phyloP scores from a whole-genome alignment of 495 filamentous ascomycete genomes.

The Daldinia vernicosa region DNA sequence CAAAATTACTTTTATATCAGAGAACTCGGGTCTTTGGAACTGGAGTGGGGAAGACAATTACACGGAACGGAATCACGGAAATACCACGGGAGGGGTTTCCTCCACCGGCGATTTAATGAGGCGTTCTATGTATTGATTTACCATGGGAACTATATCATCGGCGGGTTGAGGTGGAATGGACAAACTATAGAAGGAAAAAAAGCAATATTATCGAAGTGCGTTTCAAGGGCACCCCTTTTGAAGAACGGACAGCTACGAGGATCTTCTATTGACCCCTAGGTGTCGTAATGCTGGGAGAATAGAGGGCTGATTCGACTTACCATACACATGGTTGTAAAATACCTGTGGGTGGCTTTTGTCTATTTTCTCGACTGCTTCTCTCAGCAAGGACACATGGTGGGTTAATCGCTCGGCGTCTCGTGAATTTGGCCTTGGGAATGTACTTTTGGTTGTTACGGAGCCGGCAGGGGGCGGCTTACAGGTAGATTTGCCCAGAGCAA shows the following conservation, averaged over 20 bases:
- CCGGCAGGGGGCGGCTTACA: conserved; percentile 11
- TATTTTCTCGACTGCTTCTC: neutral
- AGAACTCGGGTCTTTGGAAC: conserved; percentile 4
- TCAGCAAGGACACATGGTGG: neutral
- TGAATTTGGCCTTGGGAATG: neutral
- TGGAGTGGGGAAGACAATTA: conserved; percentile 19
- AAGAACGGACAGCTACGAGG: neutral
- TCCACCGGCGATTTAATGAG: conserved; percentile 18
- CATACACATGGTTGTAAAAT: neutral
- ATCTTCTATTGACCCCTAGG: neutral
- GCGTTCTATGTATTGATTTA: conserved; percentile 29
- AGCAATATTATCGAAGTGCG: conserved; percentile 29
- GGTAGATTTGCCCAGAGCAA: conserved; percentile 25
- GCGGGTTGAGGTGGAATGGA: conserved; percentile 14
- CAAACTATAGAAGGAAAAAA: conserved; percentile 33
- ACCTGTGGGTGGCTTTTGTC: neutral
- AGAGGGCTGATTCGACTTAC: neutral
- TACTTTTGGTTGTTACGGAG: conserved; percentile 14
- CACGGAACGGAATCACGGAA: conserved; percentile 30
- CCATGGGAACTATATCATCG: conserved; percentile 21
- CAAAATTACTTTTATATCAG: conserved; percentile 22
- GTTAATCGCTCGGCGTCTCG: neutral
- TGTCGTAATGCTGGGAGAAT: neutral
- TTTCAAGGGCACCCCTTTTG: conserved; percentile 1
- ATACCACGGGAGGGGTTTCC: conserved; percentile 24